Percentiles rank a stretch among this genome's conserved stretches.
phyloP scores from a whole-genome alignment of 345 rosid species.

The Gossypium rotundifolium region DNA sequence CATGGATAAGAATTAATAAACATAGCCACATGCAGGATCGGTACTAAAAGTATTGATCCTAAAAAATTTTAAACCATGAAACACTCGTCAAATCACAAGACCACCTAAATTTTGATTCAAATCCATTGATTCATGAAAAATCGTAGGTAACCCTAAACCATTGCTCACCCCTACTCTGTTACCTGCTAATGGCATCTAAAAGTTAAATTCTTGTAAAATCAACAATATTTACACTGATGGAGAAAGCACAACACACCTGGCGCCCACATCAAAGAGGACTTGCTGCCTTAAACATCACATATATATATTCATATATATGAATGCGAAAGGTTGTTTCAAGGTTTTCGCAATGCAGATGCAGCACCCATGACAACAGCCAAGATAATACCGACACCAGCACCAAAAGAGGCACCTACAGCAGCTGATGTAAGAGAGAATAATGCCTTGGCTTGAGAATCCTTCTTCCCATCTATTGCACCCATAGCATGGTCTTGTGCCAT shows the following conservation, averaged over 20 bases:
- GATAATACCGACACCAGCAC: slow-evolving; percentile 87
- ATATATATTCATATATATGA: not conserved
- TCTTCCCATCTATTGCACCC: slow-evolving; percentile 21
- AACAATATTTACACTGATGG: not conserved
- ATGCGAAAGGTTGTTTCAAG: slow-evolving; percentile 28
- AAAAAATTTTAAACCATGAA: not conserved
- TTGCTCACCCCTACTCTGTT: not conserved
- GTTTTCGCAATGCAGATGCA: slow-evolving; percentile 88
- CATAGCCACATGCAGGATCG: not conserved
- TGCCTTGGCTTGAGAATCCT: slow-evolving; percentile 46
- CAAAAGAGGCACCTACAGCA: slow-evolving; percentile 90
- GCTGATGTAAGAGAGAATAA: slow-evolving; percentile 64
- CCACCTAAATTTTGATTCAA: not conserved
- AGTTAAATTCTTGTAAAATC: not conserved
- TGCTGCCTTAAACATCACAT: not conserved
- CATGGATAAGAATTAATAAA: not conserved
- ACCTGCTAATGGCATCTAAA: not conserved
- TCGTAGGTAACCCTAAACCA: not conserved
- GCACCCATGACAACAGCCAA: slow-evolving; percentile 98
- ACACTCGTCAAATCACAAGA: not conserved
- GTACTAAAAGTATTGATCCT: not conserved
- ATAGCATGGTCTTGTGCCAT: slow-evolving; percentile 41
- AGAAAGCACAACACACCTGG: not conserved
- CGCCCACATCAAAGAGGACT: not conserved
- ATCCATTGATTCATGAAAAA: not conserved